Conservation (phyloP, 257 asterid genomes). For the Lycium barbarum region DNA sequence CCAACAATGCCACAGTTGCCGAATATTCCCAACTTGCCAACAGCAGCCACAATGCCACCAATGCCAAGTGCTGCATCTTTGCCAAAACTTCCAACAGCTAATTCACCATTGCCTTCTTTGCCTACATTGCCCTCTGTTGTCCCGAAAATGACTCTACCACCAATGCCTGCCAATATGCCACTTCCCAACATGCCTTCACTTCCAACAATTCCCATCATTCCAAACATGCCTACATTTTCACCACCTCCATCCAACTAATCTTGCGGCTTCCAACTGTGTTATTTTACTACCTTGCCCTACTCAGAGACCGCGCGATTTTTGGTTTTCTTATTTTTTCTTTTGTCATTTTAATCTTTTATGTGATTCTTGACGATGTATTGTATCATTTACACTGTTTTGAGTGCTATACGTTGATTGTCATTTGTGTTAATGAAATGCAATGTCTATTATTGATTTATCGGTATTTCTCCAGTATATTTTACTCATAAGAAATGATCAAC, state of each 20-base stretch:
- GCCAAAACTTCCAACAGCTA: not conserved
- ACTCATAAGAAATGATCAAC: not conserved
- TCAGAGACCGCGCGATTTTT: not conserved
- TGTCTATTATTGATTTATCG: not conserved
- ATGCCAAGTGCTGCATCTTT: not conserved
- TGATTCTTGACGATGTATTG: not conserved
- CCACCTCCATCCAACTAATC: conserved; percentile 30
- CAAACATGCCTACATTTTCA: not conserved
- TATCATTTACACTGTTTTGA: not conserved
- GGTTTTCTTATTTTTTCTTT: not conserved
- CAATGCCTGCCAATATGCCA: not conserved
- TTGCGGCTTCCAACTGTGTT: not conserved
- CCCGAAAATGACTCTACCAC: conserved; percentile 26
- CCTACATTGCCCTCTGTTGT: conserved; percentile 21
- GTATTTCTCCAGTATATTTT: not conserved
- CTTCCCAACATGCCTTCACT: not conserved
- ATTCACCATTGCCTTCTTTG: not conserved
- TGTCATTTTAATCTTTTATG: not conserved
- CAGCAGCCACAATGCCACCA: conserved; percentile 21
- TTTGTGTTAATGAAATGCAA: too few species aligned
- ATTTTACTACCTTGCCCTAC: not conserved
- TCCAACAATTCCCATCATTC: not conserved
- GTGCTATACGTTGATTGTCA: not conserved
- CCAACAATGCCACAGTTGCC: conserved; percentile 13
- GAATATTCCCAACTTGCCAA: not conserved